phyloP scores from a whole-genome alignment of 768 basidiomycete species.

The Russula ochroleuca region DNA sequence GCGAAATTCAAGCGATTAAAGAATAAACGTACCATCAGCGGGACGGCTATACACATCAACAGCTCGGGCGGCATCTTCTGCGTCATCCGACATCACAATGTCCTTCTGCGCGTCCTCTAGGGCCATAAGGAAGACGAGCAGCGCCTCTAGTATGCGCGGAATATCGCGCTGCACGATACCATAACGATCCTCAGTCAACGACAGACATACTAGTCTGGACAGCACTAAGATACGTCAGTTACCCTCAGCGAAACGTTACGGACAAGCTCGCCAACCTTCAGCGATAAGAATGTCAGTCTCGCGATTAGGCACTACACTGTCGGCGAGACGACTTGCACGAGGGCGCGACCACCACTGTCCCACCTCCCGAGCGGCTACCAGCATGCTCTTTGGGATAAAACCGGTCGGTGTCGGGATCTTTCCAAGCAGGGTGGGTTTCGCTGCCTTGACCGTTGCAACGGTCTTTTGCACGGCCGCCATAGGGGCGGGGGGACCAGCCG shows the following conservation, averaged over 20 bases:
- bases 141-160: constrained; percentile 72
- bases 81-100: constrained; percentile 42
- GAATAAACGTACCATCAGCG: constrained; percentile 51
- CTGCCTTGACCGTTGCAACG: constrained; percentile 29
- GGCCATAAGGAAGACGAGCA: constrained; percentile 60
- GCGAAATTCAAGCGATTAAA: background rate
- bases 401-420: background rate
- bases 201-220: constrained; percentile 62
- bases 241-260: background rate
- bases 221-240: constrained; percentile 46
- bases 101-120: constrained; percentile 62
- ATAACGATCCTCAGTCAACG: constrained; percentile 74
- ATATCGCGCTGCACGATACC: constrained; percentile 85
- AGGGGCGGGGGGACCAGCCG: constrained; percentile 3
- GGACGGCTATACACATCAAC: constrained; percentile 51
- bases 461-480: constrained; percentile 31
- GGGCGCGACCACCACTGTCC: constrained; percentile 56
- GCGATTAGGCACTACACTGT: constrained; percentile 53
- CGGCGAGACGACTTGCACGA: constrained; percentile 48
- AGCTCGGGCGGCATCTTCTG: constrained; percentile 52
- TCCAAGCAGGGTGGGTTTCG: constrained; percentile 5
- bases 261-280: constrained; percentile 44
- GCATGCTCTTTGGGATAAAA: constrained; percentile 34
- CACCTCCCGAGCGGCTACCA: constrained; percentile 31
- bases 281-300: constrained; percentile 60